A percentile compares a stretch with the other conserved stretches of the same genome.
phyloP scores from a whole-genome alignment of 257 asterid species.

The Cynanchum wilfordii region DNA sequence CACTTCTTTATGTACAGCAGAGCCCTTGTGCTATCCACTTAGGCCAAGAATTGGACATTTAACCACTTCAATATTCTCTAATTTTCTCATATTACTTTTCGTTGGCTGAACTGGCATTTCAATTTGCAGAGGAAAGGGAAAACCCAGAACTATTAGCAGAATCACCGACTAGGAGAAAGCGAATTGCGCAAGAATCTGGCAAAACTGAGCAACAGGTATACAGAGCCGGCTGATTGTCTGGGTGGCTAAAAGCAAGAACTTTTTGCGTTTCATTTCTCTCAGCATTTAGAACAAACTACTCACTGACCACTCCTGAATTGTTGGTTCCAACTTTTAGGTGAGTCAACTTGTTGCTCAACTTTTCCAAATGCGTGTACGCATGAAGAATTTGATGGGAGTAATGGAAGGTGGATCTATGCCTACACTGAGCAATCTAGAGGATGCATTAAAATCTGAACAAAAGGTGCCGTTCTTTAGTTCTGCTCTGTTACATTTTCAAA shows the following conservation, averaged over 20 bases:
- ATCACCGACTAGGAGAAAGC: slow-evolving; percentile 71
- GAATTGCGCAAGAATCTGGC: slow-evolving; percentile 82
- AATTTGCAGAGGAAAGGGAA: slow-evolving; percentile 85
- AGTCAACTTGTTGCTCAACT: slow-evolving; percentile 91
- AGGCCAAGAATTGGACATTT: not conserved
- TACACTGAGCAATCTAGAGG: slow-evolving; percentile 74
- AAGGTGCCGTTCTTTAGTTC: slow-evolving; percentile 39
- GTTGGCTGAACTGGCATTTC: slow-evolving; percentile 13
- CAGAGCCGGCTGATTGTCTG: not conserved
- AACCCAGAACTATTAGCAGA: slow-evolving; percentile 91
- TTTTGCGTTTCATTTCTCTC: not conserved
- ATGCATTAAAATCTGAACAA: slow-evolving; percentile 71
- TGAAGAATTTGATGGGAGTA: slow-evolving; percentile 96
- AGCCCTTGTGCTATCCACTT: not conserved
- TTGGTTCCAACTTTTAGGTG: slow-evolving; percentile 43
- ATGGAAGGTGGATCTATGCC: slow-evolving; percentile 97
- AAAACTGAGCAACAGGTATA: slow-evolving; percentile 94
- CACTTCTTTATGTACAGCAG: not conserved
- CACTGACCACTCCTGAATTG: not conserved
- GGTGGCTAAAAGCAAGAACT: not conserved
- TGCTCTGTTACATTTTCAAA: not conserved
- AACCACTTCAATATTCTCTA: not conserved
- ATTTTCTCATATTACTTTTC: not conserved
- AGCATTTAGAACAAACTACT: not conserved
- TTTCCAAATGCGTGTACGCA: slow-evolving; percentile 92